Evolutionary conservation across 176 grass and related monocot species (phyloP).

Genomic region (Lolium perenne): DNA sequence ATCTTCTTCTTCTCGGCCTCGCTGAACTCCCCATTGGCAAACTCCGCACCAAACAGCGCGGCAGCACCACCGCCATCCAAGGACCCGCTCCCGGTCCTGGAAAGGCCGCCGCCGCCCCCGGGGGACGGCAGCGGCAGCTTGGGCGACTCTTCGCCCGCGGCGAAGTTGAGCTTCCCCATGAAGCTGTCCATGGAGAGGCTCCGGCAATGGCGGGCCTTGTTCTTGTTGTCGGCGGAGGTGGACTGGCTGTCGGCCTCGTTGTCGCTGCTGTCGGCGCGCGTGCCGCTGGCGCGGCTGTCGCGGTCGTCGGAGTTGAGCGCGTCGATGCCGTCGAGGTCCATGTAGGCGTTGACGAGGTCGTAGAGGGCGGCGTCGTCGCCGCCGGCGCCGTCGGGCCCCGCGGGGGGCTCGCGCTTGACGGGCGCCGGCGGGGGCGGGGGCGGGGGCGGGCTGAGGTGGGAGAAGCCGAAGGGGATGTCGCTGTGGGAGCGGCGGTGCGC

Average conservation of each 20-base stretch:
- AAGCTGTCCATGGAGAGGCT: conserved; percentile 98
- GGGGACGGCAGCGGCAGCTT: conserved; percentile 61
- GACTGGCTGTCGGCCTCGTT: conserved; percentile 79
- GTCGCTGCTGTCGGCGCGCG: conserved; percentile 73
- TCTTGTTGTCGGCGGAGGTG: conserved; percentile 46
- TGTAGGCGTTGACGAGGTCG: conserved; percentile 88
- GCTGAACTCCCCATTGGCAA: conserved; percentile 75
- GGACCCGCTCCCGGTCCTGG: conserved; percentile 54
- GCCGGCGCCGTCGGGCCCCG: conserved; percentile 8
- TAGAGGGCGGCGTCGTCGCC: conserved; percentile 51
- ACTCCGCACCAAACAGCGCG: conserved; percentile 62
- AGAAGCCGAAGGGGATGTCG: conserved; percentile 71
- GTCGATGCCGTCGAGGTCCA: conserved; percentile 85
- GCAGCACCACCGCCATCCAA: conserved; percentile 64
- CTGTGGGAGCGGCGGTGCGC: conserved; percentile 80
- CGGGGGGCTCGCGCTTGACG: conserved; percentile 53
- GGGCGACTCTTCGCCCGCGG: conserved; percentile 58
- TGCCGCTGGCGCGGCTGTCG: conserved; percentile 59
- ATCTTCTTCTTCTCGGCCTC: conserved; percentile 95
- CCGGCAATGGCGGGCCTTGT: conserved; percentile 75
- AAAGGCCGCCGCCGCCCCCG: conserved; percentile 47
- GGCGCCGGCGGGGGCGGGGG: conserved; percentile 54
- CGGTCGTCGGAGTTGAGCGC: conserved; percentile 79
- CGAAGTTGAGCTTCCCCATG: conserved; percentile 83
- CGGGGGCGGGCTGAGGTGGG: conserved; percentile 56